Conservation (phyloP, 257 asterid genomes). For the Plantago major region DNA sequence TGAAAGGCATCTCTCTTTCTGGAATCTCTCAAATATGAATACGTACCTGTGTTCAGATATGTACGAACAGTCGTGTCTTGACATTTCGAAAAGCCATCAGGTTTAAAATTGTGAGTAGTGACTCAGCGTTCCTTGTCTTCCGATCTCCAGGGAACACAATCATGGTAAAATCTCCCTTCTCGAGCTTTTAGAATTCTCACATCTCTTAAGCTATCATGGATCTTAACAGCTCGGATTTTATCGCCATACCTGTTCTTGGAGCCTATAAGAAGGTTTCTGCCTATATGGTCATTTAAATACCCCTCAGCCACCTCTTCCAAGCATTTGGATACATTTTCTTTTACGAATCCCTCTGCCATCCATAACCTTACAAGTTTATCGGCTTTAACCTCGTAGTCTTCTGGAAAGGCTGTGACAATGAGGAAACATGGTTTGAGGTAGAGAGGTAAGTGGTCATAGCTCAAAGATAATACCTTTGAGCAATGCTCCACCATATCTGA, state of each 20-base stretch:
- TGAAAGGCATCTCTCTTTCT: too few species aligned
- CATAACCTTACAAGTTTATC: background rate
- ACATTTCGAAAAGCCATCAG: too few species aligned
- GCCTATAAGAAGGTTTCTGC: constrained; percentile 9
- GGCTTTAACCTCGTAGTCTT: constrained; percentile 1
- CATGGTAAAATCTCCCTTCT: background rate
- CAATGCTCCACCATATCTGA: background rate
- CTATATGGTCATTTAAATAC: background rate
- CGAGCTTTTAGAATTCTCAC: constrained; percentile 6
- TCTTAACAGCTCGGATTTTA: background rate
- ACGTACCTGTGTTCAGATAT: too few species aligned
- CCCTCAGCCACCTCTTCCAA: background rate
- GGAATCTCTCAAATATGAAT: too few species aligned
- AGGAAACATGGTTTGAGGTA: background rate
- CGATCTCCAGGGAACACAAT: too few species aligned
- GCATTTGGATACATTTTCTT: background rate
- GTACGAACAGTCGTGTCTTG: too few species aligned
- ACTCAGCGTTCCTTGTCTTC: too few species aligned
- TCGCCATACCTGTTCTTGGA: background rate
- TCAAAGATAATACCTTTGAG: constrained; percentile 1
- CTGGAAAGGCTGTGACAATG: constrained; percentile 1
- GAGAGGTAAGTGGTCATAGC: background rate
- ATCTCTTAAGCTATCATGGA: constrained; percentile 14
- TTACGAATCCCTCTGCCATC: constrained; percentile 14
- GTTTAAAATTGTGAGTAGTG: too few species aligned